Base-by-base conservation (phyloP, 176 grass and related monocot genomes). In the Oryza officinalis region DNA sequence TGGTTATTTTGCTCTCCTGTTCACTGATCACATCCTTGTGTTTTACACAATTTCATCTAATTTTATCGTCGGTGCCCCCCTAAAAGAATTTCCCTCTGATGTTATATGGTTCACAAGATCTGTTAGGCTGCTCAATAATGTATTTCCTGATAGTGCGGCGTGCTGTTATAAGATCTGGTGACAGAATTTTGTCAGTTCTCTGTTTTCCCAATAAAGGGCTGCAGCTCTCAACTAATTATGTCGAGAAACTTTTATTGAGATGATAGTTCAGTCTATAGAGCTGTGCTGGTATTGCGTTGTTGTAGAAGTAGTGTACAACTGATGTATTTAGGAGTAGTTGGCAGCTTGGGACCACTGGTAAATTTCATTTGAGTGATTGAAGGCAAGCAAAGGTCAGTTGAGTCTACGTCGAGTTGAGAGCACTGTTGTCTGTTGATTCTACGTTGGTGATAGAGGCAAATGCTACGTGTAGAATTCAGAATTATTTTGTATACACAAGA, bases 141-240 rank as follows among this genome's bases (percentile, higher is more conserved):
- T 47, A 65, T 27, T 30, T 37, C n/a, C 40, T 71, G 68, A 13
- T 63, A 72, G n/a, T 13, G 5, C 23, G 10, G 18, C 71, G 27
- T 54, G 44, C 13, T 52, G 28, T 28, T 54, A 80, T 25, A 47
- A 25, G 26, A 82, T 82, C 80, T 32, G 12, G 54, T 65, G 52
- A 74, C 38, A 74, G 10, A 46, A 20, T 73, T 65, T 17, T 35
- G 57, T 18, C 13, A 10, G 57, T 49, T 4, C 17, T 31, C 7
- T 65, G 17, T 10, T 63, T 6, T 32, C 37, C 26, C 12, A 64
- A 0, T 47, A 31, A 73, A 15, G 80, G 69, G 31, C 35, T 18
- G 45, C 25, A 63, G 40, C n/a, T 72, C n/a, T 72, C 22, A n/a
- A 5, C n/a, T 40, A 27, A 72, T 5, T n/a, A 15, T 45, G 10